Percentiles rank a stretch among this genome's conserved stretches.
phyloP scores from a whole-genome alignment of 1,284 basidiomycete species.

The Cutaneotrichosporon cutaneum region DNA sequence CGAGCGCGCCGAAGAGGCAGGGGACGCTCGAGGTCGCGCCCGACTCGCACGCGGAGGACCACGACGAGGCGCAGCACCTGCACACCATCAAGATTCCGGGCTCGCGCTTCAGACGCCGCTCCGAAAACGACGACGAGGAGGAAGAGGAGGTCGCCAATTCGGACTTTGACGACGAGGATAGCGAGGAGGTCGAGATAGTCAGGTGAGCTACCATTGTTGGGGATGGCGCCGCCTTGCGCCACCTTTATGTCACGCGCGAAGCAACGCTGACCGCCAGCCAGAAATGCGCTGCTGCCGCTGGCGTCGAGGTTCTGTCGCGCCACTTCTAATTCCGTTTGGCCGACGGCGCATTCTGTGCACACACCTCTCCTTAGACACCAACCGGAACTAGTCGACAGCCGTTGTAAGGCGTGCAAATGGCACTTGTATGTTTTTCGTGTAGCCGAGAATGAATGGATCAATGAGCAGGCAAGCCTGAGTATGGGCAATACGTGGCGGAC shows the following conservation, averaged over 20 bases:
- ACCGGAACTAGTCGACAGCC: neutral
- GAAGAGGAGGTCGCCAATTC: conserved; percentile 38
- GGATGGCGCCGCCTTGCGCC: neutral
- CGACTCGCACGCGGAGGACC: conserved; percentile 6
- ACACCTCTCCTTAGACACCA: neutral
- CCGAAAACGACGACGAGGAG: conserved; percentile 30
- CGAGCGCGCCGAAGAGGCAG: neutral
- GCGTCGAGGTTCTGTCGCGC: conserved; percentile 48
- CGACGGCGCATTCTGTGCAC: neutral
- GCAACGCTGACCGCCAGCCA: conserved; percentile 2
- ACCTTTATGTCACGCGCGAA: neutral
- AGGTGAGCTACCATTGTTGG: conserved; percentile 10
- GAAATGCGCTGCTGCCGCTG: conserved; percentile 36
- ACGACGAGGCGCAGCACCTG: conserved; percentile 18
- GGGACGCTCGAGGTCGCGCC: conserved; percentile 7
- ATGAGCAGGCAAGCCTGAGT: neutral
- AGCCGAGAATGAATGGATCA: neutral
- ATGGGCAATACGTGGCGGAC: too few species aligned
- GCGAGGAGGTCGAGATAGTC: conserved; percentile 32
- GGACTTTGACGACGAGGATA: conserved; percentile 47
- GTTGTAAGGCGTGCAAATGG: conserved; percentile 1
- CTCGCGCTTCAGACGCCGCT: conserved; percentile 17
- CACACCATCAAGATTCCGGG: conserved; percentile 11
- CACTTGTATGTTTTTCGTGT: neutral
- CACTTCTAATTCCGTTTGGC: conserved; percentile 31